phyloP scores from a whole-genome alignment of 2,329 filamentous ascomycete species.

The Diaporthe citri region DNA sequence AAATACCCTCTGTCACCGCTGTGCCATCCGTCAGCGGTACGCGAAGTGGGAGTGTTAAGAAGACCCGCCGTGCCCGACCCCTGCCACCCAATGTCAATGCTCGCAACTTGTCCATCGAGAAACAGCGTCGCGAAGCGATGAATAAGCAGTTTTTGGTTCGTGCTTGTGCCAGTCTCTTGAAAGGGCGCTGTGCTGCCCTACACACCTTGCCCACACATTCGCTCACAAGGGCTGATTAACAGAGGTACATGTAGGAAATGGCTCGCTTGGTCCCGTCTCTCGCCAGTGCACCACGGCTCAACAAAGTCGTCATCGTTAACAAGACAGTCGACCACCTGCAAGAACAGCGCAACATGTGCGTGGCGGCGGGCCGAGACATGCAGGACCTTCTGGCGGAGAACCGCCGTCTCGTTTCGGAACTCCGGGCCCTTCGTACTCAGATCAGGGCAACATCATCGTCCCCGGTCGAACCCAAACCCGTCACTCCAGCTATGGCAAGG shows the following conservation, averaged over 20 bases:
- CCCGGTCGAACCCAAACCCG: not conserved
- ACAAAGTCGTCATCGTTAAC: not conserved
- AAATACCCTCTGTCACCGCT: not conserved
- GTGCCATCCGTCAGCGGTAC: not conserved
- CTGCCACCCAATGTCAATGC: not conserved
- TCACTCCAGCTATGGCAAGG: not conserved
- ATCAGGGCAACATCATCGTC: not conserved
- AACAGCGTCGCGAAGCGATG: not conserved
- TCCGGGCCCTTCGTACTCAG: not conserved
- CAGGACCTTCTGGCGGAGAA: not conserved
- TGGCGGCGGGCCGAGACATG: not conserved
- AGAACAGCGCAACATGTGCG: not conserved
- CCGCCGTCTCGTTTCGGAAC: not conserved
- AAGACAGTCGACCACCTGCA: not conserved
- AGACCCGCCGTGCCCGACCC: not conserved
- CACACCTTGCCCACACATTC: not conserved
- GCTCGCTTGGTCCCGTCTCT: not conserved
- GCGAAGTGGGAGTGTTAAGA: not conserved
- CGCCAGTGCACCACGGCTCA: not conserved
- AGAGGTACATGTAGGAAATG: not conserved
- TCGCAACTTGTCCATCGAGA: not conserved
- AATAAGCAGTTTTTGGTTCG: not conserved
- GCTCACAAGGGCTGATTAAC: not conserved
- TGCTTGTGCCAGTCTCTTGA: not conserved
- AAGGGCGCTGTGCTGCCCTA: no score